These are phyloP conservation scores for Salvia rosmarinus DNA, from an alignment of 257 asterid species.

Conservation along the genomic window DNA sequence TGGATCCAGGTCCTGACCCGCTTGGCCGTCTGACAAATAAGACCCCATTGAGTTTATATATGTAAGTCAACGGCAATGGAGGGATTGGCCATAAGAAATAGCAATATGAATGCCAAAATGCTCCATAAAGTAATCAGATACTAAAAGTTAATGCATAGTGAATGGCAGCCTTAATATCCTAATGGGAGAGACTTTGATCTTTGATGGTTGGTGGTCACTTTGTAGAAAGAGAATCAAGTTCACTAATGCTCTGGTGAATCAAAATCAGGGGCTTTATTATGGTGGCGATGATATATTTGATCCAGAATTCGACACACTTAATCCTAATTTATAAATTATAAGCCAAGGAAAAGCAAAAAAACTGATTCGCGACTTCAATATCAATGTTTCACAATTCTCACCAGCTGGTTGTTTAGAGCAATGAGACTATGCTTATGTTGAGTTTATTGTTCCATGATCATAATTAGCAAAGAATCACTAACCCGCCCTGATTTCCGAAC, in stretches of 20 bases:
- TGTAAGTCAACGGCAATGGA: not conserved
- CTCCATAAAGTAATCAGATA: constrained; percentile 17
- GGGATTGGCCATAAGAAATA: not conserved
- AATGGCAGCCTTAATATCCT: not conserved
- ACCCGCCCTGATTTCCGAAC: constrained; percentile 96
- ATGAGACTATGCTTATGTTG: not conserved
- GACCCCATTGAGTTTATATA: not conserved
- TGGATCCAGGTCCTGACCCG: no score
- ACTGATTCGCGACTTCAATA: not conserved
- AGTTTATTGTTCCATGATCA: not conserved
- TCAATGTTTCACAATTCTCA: not conserved
- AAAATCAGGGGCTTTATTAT: not conserved
- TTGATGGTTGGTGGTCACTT: not conserved
- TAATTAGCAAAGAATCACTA: constrained; percentile 38
- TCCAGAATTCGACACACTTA: not conserved
- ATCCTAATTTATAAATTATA: not conserved
- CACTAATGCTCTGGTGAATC: not conserved
- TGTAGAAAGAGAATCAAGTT: not conserved
- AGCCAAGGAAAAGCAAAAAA: not conserved
- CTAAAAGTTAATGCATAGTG: not conserved
- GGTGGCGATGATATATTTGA: not conserved
- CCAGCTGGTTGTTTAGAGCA: not conserved
- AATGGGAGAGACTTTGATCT: not conserved
- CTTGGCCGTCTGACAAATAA: no score
- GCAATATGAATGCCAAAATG: not conserved